Evolutionary conservation across 1,284 basidiomycete species (phyloP).

Genomic region (Puccinia brachypodii): DNA sequence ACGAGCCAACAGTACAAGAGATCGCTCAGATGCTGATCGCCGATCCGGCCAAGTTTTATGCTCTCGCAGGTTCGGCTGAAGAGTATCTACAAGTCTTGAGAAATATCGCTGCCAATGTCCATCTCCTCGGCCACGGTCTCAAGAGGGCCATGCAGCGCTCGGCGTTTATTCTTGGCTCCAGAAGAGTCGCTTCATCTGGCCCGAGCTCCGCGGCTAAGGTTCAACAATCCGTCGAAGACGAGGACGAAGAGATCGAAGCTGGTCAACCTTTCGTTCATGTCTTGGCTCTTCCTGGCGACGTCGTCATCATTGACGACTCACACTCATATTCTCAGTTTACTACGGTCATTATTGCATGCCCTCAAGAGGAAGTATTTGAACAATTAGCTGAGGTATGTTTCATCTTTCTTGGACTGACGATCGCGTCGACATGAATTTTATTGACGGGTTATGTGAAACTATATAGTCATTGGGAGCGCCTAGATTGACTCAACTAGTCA

Average conservation of each 20-base stretch:
- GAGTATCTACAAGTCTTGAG: constrained; percentile 62
- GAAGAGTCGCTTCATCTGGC: constrained; percentile 60
- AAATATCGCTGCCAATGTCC: constrained; percentile 75
- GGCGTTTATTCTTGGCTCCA: constrained; percentile 72
- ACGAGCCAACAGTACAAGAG: constrained; percentile 83
- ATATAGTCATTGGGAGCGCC: constrained; percentile 54
- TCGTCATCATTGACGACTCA: constrained; percentile 57
- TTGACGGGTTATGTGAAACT: not conserved
- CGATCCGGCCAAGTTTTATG: constrained; percentile 56
- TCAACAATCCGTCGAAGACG: constrained; percentile 56
- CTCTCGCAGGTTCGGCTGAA: constrained; percentile 57
- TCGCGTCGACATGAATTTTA: not conserved
- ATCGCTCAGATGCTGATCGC: constrained; percentile 58
- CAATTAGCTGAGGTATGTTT: constrained; percentile 49
- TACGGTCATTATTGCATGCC: constrained; percentile 55
- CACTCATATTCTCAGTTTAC: constrained; percentile 57
- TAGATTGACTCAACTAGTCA: constrained; percentile 54
- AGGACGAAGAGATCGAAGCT: constrained; percentile 54
- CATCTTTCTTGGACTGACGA: not conserved
- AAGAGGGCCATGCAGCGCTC: constrained; percentile 68
- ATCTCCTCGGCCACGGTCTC: constrained; percentile 65
- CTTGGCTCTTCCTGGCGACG: constrained; percentile 54
- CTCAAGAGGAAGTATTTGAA: constrained; percentile 56
- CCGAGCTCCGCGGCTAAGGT: not conserved
- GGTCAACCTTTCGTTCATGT: constrained; percentile 54